phyloP scores from a whole-genome alignment of 129 eudicot genomes.

The Flaveria ramosissima region DNA sequence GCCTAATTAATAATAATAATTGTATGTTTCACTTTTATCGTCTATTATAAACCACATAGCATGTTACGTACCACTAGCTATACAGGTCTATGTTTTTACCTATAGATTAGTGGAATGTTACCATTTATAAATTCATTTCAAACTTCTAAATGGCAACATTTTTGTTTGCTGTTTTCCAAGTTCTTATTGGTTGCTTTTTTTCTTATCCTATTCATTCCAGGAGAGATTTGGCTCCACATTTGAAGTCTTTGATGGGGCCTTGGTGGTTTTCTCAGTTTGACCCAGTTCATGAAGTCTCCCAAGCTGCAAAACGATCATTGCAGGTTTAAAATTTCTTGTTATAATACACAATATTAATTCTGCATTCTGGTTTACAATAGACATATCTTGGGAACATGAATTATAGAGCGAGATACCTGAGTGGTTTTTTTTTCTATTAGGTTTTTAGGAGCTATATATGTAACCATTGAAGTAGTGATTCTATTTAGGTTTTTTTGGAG shows the following conservation, averaged over 20 bases:
- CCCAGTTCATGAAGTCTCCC: constrained; percentile 84
- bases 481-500: constrained; percentile 6
- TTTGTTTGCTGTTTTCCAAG: constrained; percentile 13
- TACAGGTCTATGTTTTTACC: not conserved
- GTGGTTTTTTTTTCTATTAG: not conserved
- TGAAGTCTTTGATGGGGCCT: constrained; percentile 92
- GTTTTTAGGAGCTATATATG: not conserved
- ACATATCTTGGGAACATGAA: constrained; percentile 10
- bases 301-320: constrained; percentile 88
- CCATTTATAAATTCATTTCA: constrained; percentile 3
- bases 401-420: not conserved
- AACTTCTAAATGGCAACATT: not conserved
- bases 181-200: constrained; percentile 13
- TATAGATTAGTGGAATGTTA: not conserved
- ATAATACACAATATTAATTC: constrained; percentile 6
- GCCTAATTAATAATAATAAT: constrained; percentile 6
- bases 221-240: constrained; percentile 90
- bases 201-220: constrained; percentile 40
- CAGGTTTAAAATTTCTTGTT: constrained; percentile 56
- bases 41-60: not conserved
- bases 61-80: not conserved
- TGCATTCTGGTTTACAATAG: not conserved
- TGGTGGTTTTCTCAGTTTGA: constrained; percentile 99
- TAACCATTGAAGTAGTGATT: not conserved
- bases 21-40: not conserved